phyloP scores from a whole-genome alignment of 768 basidiomycete species.

The Suillus hirtellus region DNA sequence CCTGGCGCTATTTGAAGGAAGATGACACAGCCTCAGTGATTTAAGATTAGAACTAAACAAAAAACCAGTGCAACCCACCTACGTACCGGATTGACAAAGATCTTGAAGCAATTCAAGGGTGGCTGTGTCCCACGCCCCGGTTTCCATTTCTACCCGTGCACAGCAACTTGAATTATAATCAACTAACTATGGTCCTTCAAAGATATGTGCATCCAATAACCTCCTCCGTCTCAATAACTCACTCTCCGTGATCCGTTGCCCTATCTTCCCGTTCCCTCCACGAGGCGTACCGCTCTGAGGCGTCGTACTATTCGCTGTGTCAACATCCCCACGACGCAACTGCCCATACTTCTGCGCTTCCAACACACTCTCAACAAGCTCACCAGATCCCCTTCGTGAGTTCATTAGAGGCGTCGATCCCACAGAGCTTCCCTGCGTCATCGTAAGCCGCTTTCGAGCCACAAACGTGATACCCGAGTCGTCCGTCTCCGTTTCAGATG shows the following conservation, averaged over 20 bases:
- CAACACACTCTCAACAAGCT: constrained; percentile 18
- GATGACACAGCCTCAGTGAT: constrained; percentile 21
- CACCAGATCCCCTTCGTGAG: constrained; percentile 24
- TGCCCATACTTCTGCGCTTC: constrained; percentile 13
- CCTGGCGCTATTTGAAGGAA: constrained; percentile 21
- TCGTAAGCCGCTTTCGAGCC: constrained; percentile 47
- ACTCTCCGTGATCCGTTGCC: constrained; percentile 73
- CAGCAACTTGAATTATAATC: too few species aligned
- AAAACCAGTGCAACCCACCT: constrained; percentile 26
- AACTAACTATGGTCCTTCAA: constrained; percentile 25
- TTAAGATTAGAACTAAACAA: not conserved
- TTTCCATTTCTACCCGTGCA: not conserved
- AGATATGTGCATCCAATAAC: constrained; percentile 73
- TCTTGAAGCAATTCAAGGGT: constrained; percentile 20
- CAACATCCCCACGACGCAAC: not conserved
- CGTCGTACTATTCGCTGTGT: not conserved
- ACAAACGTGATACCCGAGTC: constrained; percentile 73
- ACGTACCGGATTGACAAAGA: constrained; percentile 4
- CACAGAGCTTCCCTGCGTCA: constrained; percentile 12
- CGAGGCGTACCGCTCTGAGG: constrained; percentile 32
- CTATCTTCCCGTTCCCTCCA: constrained; percentile 43
- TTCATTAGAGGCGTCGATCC: constrained; percentile 28
- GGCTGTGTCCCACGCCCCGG: constrained; percentile 28
- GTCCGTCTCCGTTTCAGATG: constrained; percentile 66
- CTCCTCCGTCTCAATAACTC: constrained; percentile 80